phyloP scores from a whole-genome alignment of 352 stramenopile species.

The Phytopythium aichiense region DNA sequence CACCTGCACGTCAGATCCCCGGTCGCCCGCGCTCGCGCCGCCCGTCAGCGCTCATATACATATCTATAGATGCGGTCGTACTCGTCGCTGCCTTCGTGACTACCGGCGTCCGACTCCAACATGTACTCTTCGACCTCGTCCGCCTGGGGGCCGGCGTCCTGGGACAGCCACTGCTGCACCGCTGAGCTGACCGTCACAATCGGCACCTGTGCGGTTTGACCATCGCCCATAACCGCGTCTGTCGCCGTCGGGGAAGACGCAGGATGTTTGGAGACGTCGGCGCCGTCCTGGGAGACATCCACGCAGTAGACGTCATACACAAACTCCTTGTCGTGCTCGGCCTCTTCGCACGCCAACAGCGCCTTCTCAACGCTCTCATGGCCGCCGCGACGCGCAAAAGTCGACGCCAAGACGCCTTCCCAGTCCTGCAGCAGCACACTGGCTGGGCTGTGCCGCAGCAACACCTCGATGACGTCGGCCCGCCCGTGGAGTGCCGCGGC shows the following conservation, averaged over 20 bases:
- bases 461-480: constrained; percentile 71
- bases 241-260: not conserved
- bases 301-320: constrained; percentile 87
- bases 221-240: constrained; percentile 12
- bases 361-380: constrained; percentile 60
- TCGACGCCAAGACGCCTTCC: constrained; percentile 44
- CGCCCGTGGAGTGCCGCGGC: constrained; percentile 68
- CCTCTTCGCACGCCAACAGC: constrained; percentile 65
- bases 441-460: constrained; percentile 42
- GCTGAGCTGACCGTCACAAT: constrained; percentile 72
- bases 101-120: constrained; percentile 74
- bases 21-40: not conserved
- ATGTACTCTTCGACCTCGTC: constrained; percentile 74
- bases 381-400: constrained; percentile 52
- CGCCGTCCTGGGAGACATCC: constrained; percentile 45
- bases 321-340: constrained; percentile 75
- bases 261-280: not conserved
- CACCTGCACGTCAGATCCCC: not conserved
- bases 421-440: constrained; percentile 65
- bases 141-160: constrained; percentile 40
- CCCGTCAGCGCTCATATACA: constrained; percentile 20
- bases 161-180: constrained; percentile 72
- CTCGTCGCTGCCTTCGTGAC: constrained; percentile 61
- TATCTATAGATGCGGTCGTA: constrained; percentile 40
- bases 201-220: constrained; percentile 25